phyloP scores from a whole-genome alignment of 192 early-diverging fungal species.

The Thoreauomyces humboldtii region DNA sequence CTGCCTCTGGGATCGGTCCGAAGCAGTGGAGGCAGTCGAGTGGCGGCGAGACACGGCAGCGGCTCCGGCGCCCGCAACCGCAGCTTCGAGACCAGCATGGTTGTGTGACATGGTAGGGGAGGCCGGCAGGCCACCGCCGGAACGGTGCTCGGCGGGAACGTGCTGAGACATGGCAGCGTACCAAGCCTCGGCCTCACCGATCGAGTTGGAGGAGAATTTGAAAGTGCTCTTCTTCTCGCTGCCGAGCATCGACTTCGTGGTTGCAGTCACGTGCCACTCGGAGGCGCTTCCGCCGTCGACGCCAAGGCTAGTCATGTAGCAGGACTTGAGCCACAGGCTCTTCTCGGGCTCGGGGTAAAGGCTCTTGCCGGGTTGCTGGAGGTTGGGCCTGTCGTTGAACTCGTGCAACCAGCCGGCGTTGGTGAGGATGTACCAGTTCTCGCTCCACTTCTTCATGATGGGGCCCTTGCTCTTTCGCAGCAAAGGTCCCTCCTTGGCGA shows the following conservation, averaged over 20 bases:
- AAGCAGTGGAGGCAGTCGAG: slow-evolving; percentile 1
- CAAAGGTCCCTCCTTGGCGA: slow-evolving; percentile 21
- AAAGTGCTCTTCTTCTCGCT: not conserved
- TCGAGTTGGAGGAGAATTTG: slow-evolving; percentile 22
- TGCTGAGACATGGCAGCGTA: not conserved
- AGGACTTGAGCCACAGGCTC: slow-evolving; percentile 16
- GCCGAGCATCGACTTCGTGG: not conserved
- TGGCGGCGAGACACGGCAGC: not conserved
- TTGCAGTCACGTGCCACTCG: slow-evolving; percentile 19
- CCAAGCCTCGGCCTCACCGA: slow-evolving; percentile 16
- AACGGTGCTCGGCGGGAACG: not conserved
- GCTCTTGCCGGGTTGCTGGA: not conserved
- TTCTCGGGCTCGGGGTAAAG: slow-evolving; percentile 4
- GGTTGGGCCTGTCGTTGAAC: slow-evolving; percentile 15
- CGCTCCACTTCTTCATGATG: slow-evolving; percentile 20
- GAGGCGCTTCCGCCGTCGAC: not conserved
- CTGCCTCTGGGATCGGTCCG: too few relatives aligned
- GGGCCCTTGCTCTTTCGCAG: slow-evolving; percentile 20
- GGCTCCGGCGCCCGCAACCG: not conserved
- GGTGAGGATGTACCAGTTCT: slow-evolving; percentile 17
- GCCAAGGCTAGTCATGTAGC: slow-evolving; percentile 1
- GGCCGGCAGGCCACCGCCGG: not conserved
- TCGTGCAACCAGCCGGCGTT: slow-evolving; percentile 25
- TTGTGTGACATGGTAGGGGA: not conserved
- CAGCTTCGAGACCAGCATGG: not conserved